Percentiles rank a stretch among this genome's conserved stretches.
Conservation (phyloP, 1,284 basidiomycete species). For the Ceratobasidium sp. region DNA sequence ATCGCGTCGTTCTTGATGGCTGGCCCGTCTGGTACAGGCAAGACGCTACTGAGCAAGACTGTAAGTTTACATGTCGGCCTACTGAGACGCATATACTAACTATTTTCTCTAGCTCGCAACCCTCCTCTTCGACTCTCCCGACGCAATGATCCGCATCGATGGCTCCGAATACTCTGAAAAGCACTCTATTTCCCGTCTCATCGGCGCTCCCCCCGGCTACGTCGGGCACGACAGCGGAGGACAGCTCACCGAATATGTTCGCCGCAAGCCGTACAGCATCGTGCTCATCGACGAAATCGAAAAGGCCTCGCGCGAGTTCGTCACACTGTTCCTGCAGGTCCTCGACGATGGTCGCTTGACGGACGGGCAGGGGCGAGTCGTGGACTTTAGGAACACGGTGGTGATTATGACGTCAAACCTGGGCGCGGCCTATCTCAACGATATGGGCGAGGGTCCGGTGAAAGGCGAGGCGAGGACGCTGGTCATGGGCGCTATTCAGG, state of each 20-base stretch:
- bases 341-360: constrained; percentile 95
- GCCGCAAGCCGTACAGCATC: constrained; percentile 84
- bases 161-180: constrained; percentile 94
- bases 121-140: constrained; percentile 86
- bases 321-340: constrained; percentile 91
- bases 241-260: constrained; percentile 89
- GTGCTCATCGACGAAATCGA: constrained; percentile 87
- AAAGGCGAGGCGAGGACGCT: constrained; percentile 66
- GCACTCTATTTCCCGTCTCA: constrained; percentile 87
- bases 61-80: constrained; percentile 56
- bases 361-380: constrained; percentile 81
- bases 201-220: constrained; percentile 90
- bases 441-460: constrained; percentile 76
- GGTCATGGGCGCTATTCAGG: constrained; percentile 80
- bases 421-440: constrained; percentile 77
- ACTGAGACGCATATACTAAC: constrained; percentile 47
- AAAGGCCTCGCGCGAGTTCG: constrained; percentile 88
- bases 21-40: constrained; percentile 89
- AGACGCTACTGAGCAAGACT: constrained; percentile 90
- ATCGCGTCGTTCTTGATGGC: constrained; percentile 94
- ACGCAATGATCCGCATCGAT: constrained; percentile 91
- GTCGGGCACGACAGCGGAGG: constrained; percentile 92
- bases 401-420: constrained; percentile 96
- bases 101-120: constrained; percentile 69
- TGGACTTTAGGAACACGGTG: constrained; percentile 82